These are phyloP conservation scores for Taiozyma sp. DNA, from an alignment of 1,139 yeast species.

Conservation along the genomic window DNA sequence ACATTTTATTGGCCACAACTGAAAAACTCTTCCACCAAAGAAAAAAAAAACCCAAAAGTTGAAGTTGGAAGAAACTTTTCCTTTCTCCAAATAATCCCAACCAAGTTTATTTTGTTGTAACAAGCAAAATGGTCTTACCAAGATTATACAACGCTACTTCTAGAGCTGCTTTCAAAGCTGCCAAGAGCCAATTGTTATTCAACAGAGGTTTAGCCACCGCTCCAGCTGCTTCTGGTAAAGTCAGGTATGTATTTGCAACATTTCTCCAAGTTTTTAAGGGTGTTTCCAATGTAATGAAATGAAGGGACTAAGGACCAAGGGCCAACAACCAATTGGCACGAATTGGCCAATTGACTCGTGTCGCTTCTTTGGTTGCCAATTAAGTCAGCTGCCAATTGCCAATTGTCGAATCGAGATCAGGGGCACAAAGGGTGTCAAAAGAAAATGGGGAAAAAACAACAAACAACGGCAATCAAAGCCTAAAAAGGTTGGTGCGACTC, in stretches of 20 bases:
- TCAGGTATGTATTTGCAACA: slow-evolving; percentile 59
- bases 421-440: no score
- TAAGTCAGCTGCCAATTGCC: no score
- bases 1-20: slow-evolving; percentile 9
- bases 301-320: background rate
- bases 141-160: slow-evolving; percentile 89
- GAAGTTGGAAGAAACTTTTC: background rate
- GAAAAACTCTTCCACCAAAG: background rate
- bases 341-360: background rate
- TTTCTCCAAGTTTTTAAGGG: background rate
- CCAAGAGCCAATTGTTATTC: slow-evolving; percentile 66
- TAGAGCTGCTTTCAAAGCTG: slow-evolving; percentile 88
- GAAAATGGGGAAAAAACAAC: no score
- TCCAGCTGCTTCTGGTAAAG: slow-evolving; percentile 81
- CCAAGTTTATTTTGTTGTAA: slow-evolving; percentile 7
- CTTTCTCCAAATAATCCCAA: slow-evolving; percentile 1
- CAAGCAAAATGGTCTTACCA: slow-evolving; percentile 62
- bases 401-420: no score
- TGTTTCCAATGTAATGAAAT: background rate
- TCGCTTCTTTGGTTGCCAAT: no score
- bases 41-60: slow-evolving; percentile 10
- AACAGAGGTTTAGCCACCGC: slow-evolving; percentile 87
- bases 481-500: background rate
- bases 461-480: no score
- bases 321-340: background rate